These are phyloP conservation scores for Thermothelomyces thermophilus DNA, from an alignment of 2,329 filamentous ascomycete genomes.

Conservation along the genomic window DNA sequence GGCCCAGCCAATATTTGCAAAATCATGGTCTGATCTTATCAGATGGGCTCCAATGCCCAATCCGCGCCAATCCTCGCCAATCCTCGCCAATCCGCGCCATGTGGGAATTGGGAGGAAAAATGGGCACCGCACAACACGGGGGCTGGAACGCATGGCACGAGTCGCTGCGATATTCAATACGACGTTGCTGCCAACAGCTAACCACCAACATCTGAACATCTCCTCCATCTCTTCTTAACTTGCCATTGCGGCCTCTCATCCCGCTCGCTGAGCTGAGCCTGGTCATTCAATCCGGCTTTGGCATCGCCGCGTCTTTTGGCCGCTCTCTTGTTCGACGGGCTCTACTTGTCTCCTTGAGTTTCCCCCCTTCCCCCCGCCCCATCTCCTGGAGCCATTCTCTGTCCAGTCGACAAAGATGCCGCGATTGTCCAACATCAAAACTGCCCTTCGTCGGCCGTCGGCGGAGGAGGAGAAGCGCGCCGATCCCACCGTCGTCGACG, in stretches of 20 bases:
- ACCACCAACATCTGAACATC: too few species aligned
- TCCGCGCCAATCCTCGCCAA: neutral
- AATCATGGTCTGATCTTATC: constrained; percentile 5
- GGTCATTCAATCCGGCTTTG: too few species aligned
- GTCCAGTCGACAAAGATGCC: neutral
- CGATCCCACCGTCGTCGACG: neutral
- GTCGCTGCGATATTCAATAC: too few species aligned
- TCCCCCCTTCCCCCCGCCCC: neutral
- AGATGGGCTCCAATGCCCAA: neutral
- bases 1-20: neutral
- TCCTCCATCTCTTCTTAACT: too few species aligned
- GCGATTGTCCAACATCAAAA: neutral
- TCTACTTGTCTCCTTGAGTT: neutral
- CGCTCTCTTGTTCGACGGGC: too few species aligned
- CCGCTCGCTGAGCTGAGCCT: too few species aligned
- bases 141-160: too few species aligned
- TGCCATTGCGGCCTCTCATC: too few species aligned
- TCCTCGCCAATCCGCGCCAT: neutral
- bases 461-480: neutral
- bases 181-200: too few species aligned
- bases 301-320: too few species aligned
- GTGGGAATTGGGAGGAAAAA: neutral
- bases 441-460: neutral
- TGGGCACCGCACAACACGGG: too few species aligned
- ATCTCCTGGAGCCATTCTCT: neutral